Conservation (phyloP, 164 flowering plant genomes). For the Vitis amurensis region DNA sequence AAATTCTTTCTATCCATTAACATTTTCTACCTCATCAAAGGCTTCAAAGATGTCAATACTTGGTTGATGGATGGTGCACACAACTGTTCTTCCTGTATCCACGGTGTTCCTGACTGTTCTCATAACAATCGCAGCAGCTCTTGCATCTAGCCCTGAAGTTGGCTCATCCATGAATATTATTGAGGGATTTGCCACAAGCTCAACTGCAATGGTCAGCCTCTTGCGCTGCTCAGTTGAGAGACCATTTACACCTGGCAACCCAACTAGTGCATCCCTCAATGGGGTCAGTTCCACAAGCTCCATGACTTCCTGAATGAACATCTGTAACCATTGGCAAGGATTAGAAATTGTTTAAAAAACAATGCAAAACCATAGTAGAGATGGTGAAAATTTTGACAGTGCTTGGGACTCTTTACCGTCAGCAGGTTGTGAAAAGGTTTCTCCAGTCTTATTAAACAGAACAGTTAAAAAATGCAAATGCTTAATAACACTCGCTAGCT, state of each 20-base stretch:
- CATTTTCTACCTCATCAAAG: slow-evolving; percentile 32
- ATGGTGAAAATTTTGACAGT: no score
- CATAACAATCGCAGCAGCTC: slow-evolving; percentile 46
- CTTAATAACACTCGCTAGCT: no score
- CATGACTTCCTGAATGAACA: slow-evolving; percentile 9
- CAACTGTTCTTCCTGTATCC: slow-evolving; percentile 17
- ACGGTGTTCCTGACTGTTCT: slow-evolving; percentile 43
- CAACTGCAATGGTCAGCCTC: not conserved
- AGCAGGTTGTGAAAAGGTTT: no score
- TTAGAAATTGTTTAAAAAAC: no score
- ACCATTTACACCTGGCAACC: slow-evolving; percentile 17
- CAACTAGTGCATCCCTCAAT: no score
- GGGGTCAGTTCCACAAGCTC: slow-evolving; percentile 10
- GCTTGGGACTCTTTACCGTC: no score
- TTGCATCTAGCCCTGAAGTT: slow-evolving; percentile 45
- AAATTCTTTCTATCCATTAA: no score
- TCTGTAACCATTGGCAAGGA: no score
- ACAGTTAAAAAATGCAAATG: no score
- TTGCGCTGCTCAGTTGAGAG: slow-evolving; percentile 42
- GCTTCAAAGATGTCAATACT: slow-evolving; percentile 44
- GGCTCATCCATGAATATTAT: slow-evolving; percentile 48
- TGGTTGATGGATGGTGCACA: slow-evolving; percentile 46
- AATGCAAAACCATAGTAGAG: no score
- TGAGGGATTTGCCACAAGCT: slow-evolving; percentile 32
- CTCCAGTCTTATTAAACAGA: no score